These are phyloP conservation scores for Ceratocystis eucalypticola DNA, from an alignment of 2,329 filamentous ascomycete genomes.

Conservation along the genomic window DNA sequence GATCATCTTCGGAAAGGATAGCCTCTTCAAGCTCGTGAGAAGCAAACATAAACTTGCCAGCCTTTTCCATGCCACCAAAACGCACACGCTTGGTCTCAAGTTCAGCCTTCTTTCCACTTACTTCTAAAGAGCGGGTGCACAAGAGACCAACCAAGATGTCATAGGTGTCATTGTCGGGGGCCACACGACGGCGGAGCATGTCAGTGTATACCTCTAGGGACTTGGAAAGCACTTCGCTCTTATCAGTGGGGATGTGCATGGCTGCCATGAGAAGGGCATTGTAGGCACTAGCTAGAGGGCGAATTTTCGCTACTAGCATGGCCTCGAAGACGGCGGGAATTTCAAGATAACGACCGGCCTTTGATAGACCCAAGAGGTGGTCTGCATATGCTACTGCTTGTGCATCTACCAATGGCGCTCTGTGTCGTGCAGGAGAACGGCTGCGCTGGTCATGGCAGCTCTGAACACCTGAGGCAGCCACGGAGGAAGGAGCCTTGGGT, in stretches of 20 bases:
- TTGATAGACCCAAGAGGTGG: constrained; percentile 61
- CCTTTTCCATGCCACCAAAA: constrained; percentile 73
- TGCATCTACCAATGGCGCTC: constrained; percentile 46
- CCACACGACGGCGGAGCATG: constrained; percentile 77
- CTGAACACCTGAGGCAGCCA: constrained; percentile 29
- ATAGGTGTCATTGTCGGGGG: constrained; percentile 75
- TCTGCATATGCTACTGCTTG: constrained; percentile 62
- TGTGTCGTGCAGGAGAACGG: constrained; percentile 36
- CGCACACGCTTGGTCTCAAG: constrained; percentile 73
- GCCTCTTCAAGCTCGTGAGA: constrained; percentile 79
- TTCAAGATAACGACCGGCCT: constrained; percentile 62
- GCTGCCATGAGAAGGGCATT: constrained; percentile 78
- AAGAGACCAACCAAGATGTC: constrained; percentile 74
- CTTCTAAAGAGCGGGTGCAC: constrained; percentile 66
- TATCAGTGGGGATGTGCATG: constrained; percentile 65
- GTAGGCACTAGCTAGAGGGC: constrained; percentile 75
- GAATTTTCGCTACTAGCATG: constrained; percentile 70
- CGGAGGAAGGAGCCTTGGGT: constrained; percentile 27
- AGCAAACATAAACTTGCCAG: constrained; percentile 73
- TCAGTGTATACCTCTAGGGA: constrained; percentile 91
- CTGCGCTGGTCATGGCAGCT: constrained; percentile 32
- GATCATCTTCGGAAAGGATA: constrained; percentile 76
- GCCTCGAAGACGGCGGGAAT: constrained; percentile 85
- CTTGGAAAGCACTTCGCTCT: constrained; percentile 75
- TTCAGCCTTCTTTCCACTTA: constrained; percentile 54